These are phyloP conservation scores for Elaeis guineensis DNA, from an alignment of 176 grass and related monocot species.

Conservation along the genomic window DNA sequence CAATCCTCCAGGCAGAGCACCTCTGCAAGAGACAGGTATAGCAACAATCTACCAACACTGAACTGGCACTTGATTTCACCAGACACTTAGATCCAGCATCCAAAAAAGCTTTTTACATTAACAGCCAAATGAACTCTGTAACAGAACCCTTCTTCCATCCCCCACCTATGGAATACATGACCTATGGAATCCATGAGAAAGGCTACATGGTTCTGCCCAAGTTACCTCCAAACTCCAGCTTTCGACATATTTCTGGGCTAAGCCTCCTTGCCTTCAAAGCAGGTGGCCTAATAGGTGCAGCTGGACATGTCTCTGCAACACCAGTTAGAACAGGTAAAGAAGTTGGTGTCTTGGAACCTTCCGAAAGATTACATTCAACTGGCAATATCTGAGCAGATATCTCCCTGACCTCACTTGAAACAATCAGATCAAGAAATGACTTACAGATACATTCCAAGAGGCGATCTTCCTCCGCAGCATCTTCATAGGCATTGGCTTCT, in stretches of 20 bases:
- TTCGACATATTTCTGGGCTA: slow-evolving; percentile 37
- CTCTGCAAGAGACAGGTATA: too few relatives aligned
- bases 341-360: slow-evolving; percentile 34
- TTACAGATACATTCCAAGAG: slow-evolving; percentile 25
- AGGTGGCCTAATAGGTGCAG: slow-evolving; percentile 28
- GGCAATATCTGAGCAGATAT: slow-evolving; percentile 3
- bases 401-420: slow-evolving; percentile 30
- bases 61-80: too few relatives aligned
- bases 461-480: slow-evolving; percentile 10
- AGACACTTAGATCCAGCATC: too few relatives aligned
- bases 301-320: slow-evolving; percentile 47
- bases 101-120: too few relatives aligned
- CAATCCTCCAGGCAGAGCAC: too few relatives aligned
- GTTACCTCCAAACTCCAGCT: slow-evolving; percentile 42
- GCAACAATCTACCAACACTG: too few relatives aligned
- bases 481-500: slow-evolving; percentile 19
- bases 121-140: too few relatives aligned
- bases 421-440: slow-evolving; percentile 27
- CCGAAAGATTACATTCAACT: slow-evolving; percentile 6
- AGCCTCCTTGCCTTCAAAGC: slow-evolving; percentile 22
- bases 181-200: too few relatives aligned
- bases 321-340: slow-evolving; percentile 40
- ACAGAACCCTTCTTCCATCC: too few relatives aligned
- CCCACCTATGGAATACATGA: too few relatives aligned
- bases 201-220: not conserved